Evolutionary conservation across 2,329 filamentous ascomycete genomes (phyloP), one percentile per base, ranked within the genome.

Genomic region (Calonectria leucothoes): DNA sequence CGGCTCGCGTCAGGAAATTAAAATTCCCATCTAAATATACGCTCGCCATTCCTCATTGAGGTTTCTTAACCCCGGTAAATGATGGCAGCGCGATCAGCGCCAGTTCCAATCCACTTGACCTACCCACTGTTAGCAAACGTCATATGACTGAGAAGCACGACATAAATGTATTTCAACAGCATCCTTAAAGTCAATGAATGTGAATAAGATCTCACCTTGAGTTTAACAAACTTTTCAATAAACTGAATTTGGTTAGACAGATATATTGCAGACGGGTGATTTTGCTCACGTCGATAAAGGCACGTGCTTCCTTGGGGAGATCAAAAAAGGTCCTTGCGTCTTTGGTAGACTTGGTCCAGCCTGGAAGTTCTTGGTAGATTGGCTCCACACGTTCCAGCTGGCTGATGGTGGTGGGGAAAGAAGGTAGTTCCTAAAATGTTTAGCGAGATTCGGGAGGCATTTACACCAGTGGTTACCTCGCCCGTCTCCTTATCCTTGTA

Each of bases 61-160:
- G 12, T 23, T 45, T 45, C n/a, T 25, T 29, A 61, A 14, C 55
- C 37, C 12, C 65, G 65, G 20, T 29, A 59, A 39, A 77, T 71
- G 67, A 77, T 77, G 23, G 57, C 68, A 25, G 71, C 71, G 11
- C 75, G 75, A n/a, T 75, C 74, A 23, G 74, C 69, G 27, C 75
- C 75, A 25, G 75, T 77, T 39, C 74, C 71, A 70, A 77, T 77
- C 69, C 71, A 77, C 57, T 74, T 77, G 45, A 77, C 35, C 73
- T 76, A 29, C 42, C 45, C 8, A 35, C 4, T 69, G 71, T 75
- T 59, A 72, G 42, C 25, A 71, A 37, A 45, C 48, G 29, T 31
- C 17, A 29, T 25, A 0, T 29, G 23, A 12, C 15, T 29, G 20
- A 17, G 20, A 15, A 8, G 8, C 5, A 4, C 7, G 10, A 4